phyloP scores from a whole-genome alignment of 805 yeast species.

The Helenozyma baotianmanensis region DNA sequence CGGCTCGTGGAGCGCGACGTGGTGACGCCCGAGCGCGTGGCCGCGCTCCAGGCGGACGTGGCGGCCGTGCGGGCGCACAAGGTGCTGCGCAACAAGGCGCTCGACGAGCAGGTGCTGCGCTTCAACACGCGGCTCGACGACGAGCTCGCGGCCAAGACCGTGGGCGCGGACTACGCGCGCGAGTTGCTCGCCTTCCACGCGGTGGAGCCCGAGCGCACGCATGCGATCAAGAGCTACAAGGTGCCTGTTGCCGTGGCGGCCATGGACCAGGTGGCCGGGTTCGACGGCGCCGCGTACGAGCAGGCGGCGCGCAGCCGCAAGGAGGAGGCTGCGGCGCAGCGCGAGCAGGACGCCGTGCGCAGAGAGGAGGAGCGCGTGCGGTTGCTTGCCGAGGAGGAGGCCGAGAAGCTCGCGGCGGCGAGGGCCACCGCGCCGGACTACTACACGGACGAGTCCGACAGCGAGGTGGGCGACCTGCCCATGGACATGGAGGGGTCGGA shows the following conservation, averaged over 20 bases:
- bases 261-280: constrained; percentile 15
- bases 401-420: background rate
- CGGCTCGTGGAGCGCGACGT: constrained; percentile 16
- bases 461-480: background rate
- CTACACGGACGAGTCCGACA: background rate
- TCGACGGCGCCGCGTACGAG: constrained; percentile 12
- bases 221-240: constrained; percentile 4
- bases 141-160: constrained; percentile 8
- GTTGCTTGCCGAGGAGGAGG: background rate
- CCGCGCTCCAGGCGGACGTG: constrained; percentile 21
- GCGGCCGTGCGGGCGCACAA: constrained; percentile 5
- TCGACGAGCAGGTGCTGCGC: constrained; percentile 6
- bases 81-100: background rate
- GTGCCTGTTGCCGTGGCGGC: constrained; percentile 3
- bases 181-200: constrained; percentile 1
- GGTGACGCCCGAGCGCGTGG: constrained; percentile 14
- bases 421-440: background rate
- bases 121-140: constrained; percentile 10
- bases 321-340: constrained; percentile 8
- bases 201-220: constrained; percentile 2
- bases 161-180: constrained; percentile 2
- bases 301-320: constrained; percentile 10
- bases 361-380: background rate
- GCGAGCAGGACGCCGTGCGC: background rate
- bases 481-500: background rate